phyloP scores from a whole-genome alignment of 129 eudicot genomes.

The Tagetes patula region DNA sequence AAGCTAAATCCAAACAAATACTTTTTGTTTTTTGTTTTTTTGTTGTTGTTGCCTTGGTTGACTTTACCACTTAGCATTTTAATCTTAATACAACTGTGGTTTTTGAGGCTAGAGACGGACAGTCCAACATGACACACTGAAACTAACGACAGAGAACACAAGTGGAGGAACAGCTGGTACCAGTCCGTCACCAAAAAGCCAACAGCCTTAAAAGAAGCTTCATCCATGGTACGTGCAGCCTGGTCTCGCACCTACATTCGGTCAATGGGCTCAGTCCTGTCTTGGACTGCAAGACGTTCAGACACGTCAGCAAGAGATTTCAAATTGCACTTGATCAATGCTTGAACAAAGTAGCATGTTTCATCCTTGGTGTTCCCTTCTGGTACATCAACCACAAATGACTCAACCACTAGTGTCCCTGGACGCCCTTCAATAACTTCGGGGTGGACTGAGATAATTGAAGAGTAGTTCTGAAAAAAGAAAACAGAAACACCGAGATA shows the following conservation, averaged over 20 bases:
- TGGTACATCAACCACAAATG: constrained; percentile 96
- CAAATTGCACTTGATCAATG: constrained; percentile 87
- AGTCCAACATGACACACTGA: constrained; percentile 25
- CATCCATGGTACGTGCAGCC: constrained; percentile 48
- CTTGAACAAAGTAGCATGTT: constrained; percentile 90
- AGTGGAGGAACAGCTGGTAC: constrained; percentile 34
- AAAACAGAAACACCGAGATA: background rate
- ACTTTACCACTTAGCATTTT: constrained; percentile 21
- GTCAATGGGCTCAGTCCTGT: constrained; percentile 56
- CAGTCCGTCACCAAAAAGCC: constrained; percentile 50
- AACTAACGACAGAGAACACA: constrained; percentile 22
- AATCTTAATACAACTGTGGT: constrained; percentile 38
- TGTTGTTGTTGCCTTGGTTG: background rate
- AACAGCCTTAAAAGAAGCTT: constrained; percentile 49
- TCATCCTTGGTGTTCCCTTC: constrained; percentile 90
- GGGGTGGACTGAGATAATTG: constrained; percentile 83
- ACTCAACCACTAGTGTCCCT: constrained; percentile 86
- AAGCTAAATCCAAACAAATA: constrained; percentile 30
- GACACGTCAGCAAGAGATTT: constrained; percentile 92
- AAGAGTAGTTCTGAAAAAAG: constrained; percentile 79
- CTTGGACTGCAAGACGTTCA: constrained; percentile 83
- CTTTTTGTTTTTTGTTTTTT: background rate
- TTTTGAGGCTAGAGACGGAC: constrained; percentile 30
- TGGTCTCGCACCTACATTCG: constrained; percentile 32
- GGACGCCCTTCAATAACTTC: constrained; percentile 82